Percentiles rank a stretch among this genome's conserved stretches.
These are phyloP conservation scores for Saksenaea oblongispora DNA, from an alignment of 371 early-diverging fungal genomes.

Conservation along the genomic window DNA sequence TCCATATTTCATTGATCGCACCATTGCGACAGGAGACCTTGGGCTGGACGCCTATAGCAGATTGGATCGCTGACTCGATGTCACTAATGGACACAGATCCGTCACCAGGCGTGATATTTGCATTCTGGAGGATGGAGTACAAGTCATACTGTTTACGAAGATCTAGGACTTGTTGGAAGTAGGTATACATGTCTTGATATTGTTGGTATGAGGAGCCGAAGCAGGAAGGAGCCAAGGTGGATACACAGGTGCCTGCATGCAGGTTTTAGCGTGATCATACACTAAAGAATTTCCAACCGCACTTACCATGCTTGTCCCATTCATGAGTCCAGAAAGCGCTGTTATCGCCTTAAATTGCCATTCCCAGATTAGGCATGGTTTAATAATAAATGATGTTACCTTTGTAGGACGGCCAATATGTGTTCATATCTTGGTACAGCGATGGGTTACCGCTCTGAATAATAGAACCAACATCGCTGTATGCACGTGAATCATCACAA, in stretches of 20 bases:
- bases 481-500: constrained; percentile 65
- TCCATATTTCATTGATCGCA: constrained; percentile 37
- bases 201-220: constrained; percentile 36
- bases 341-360: constrained; percentile 17
- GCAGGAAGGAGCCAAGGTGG: constrained; percentile 66
- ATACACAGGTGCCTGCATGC: constrained; percentile 60
- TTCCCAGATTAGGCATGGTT: constrained; percentile 1
- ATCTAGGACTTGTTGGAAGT: constrained; percentile 54
- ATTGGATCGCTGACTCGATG: constrained; percentile 56
- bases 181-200: constrained; percentile 60
- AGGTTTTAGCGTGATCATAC: background rate
- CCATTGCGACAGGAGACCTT: constrained; percentile 44
- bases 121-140: constrained; percentile 51
- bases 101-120: constrained; percentile 65
- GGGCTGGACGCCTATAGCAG: constrained; percentile 46
- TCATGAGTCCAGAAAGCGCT: constrained; percentile 73
- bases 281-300: background rate
- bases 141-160: constrained; percentile 61
- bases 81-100: constrained; percentile 46
- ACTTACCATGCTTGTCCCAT: constrained; percentile 78
- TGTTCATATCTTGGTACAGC: constrained; percentile 60
- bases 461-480: constrained; percentile 51
- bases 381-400: constrained; percentile 31
- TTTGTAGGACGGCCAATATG: constrained; percentile 76
- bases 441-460: constrained; percentile 31